Conservation (phyloP, 371 early-diverging fungal species). For the Paraphysoderma sedebokerense region DNA sequence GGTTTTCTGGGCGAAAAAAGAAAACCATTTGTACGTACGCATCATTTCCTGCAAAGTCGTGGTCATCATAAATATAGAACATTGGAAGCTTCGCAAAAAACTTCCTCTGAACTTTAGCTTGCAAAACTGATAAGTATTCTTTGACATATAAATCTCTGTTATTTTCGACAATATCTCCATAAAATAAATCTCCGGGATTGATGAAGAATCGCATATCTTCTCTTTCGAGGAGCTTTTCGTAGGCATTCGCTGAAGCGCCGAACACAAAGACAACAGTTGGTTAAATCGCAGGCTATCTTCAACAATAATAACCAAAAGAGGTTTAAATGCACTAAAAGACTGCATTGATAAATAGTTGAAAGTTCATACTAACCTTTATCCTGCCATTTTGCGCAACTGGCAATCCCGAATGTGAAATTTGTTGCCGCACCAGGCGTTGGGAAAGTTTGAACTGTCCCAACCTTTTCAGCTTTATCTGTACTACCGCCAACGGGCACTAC, state of each 20-base stretch:
- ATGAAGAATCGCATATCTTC: background rate
- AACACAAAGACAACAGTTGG: no score
- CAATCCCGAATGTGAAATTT: background rate
- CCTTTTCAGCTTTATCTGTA: no score
- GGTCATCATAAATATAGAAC: background rate
- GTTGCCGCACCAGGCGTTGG: no score
- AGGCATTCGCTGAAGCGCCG: background rate
- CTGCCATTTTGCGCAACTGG: background rate
- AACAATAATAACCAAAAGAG: background rate
- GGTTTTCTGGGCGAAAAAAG: no score
- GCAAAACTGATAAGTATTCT: background rate
- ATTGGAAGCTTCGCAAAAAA: background rate
- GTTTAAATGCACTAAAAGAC: background rate
- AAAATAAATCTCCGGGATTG: background rate
- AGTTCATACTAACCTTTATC: no score
- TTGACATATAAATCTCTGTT: background rate
- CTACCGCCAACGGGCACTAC: no score
- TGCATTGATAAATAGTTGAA: no score
- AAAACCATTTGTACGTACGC: background rate
- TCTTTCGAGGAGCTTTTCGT: background rate
- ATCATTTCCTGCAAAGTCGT: background rate
- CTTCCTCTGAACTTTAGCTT: background rate
- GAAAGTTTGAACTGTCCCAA: no score
- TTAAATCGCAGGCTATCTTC: background rate
- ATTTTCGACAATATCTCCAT: background rate